Base-by-base conservation (phyloP, 2,329 filamentous ascomycete species). In the Penicillium rolfsii region DNA sequence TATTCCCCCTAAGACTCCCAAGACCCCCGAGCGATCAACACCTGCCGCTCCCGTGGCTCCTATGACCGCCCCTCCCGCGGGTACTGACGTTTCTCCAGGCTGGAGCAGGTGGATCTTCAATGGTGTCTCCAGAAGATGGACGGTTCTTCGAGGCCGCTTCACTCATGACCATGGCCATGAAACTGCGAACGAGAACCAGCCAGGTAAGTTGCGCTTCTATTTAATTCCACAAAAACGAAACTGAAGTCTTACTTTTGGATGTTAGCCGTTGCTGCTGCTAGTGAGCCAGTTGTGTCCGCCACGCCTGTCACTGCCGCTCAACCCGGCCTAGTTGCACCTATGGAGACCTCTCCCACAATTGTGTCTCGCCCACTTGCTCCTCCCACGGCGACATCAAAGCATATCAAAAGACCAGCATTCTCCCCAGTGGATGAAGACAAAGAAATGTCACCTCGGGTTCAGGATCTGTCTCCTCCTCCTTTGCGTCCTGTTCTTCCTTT, bases 81-180 rank as follows among this genome's bases (percentile, higher is more conserved):
- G 50, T 43, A 33, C 45, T 53, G 54, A 52, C 8, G 28, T 35
- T 40, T 43, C 53, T 24, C 41, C 52, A 48, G 48, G 60, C 19
- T 59, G 54, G 56, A 45, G 50, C 8, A 40, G 59, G 53, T 64
- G 65, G 62, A 61, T 66, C 7, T 67, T 66, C 43, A 62, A 65
- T 33, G 45, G 52, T 36, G 59, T 69, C 30, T 64, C 66, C 5
- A 52, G 60, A 38, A 55, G 59, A 55, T 67, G 62, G 61, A 68
- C 65, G 8, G 55, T 54, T 28, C 58, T 68, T 33, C 59, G 65
- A 52, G 58, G 58, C 35, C 55, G 65, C 36, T 19, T 55, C 38
- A 36, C 12, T 11, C 30, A 54, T 35, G 64, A 49, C 22, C 50
- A 49, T 22, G 33, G 30, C 11, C 6, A 30, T 45, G 49, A 57